A percentile compares a stretch with the other conserved stretches of the same genome.
phyloP scores from a whole-genome alignment of 768 basidiomycete genomes.

The Tephrocybe sp. region DNA sequence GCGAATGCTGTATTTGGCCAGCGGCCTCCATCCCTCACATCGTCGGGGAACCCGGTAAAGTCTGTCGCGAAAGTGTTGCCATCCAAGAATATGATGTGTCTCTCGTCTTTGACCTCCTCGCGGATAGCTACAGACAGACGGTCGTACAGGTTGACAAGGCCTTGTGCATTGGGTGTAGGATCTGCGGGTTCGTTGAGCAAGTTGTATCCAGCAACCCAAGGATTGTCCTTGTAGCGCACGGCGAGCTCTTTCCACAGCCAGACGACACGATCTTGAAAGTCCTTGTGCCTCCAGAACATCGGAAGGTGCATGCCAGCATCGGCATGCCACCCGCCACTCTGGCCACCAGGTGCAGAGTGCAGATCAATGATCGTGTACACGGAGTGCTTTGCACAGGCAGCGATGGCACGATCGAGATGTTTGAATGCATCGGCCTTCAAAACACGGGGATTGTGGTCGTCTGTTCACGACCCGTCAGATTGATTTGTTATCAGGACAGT shows the following conservation, averaged over 20 bases:
- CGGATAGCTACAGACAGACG: slow-evolving; percentile 71
- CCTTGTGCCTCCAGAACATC: slow-evolving; percentile 79
- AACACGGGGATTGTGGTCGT: slow-evolving; percentile 78
- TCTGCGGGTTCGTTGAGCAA: slow-evolving; percentile 83
- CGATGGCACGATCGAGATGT: slow-evolving; percentile 78
- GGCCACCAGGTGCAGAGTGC: slow-evolving; percentile 74
- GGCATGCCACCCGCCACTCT: slow-evolving; percentile 78
- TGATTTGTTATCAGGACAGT: not conserved
- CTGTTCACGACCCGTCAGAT: slow-evolving; percentile 16
- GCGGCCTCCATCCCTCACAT: slow-evolving; percentile 52
- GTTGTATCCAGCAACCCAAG: slow-evolving; percentile 86
- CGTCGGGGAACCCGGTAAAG: slow-evolving; percentile 58
- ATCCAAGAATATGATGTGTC: slow-evolving; percentile 79
- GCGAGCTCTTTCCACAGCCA: slow-evolving; percentile 80
- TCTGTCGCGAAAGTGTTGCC: slow-evolving; percentile 86
- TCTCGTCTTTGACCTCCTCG: slow-evolving; percentile 57
- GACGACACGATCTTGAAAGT: slow-evolving; percentile 77
- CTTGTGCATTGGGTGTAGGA: slow-evolving; percentile 58
- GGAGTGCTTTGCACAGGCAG: slow-evolving; percentile 68
- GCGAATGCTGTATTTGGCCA: slow-evolving; percentile 73
- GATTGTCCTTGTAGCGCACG: slow-evolving; percentile 69
- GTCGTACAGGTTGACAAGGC: slow-evolving; percentile 64
- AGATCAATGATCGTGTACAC: slow-evolving; percentile 82
- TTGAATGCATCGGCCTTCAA: slow-evolving; percentile 76
- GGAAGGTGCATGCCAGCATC: slow-evolving; percentile 71